Base-by-base conservation (phyloP, 2,329 filamentous ascomycete genomes). In the Septoria petroselini region DNA sequence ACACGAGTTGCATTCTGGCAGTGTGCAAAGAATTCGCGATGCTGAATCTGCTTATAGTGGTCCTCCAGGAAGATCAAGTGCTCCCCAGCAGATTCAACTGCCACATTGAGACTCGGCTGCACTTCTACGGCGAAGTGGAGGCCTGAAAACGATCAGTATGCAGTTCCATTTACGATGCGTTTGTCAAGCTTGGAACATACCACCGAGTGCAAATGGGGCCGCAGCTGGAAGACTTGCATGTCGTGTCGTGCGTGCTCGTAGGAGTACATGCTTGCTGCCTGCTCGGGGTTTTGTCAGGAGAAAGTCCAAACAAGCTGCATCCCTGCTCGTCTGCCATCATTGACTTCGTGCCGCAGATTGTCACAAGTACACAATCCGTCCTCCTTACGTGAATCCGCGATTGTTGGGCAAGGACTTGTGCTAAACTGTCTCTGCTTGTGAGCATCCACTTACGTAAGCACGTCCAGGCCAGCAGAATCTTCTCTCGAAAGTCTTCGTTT, bases 391-490 rank as follows among this genome's bases (percentile, higher is more conserved):
- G 11, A 17, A 2, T 27, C 14, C 17, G 38, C 38, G 17, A 12
- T 9, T 27, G 27, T 41, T 41, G 3, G 2, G 7, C 38, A 25
- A 29, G 5, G 9, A 27, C 23, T 9, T 27, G 23, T 27, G 9
- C 23, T 5, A 27, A 27, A 9, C 5, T 9, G 23, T 27, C 23
- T 27, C 9, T 27, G 23, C 23, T 9, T 27, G 23, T n/a, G 39
- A 41, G 21, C 15, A 12, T 2, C 9, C 11, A 61, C 12, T 69
- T 59, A 34, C 71, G 58, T 8, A 74, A 57, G 45, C 60, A 59
- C 4, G 69, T 58, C 71, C 72, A 75, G 1, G 71, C 70, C 3
- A 71, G 57, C 3, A 66, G 52, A 6, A 75, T 66, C 29, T 66
- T 57, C 39, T 62, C 48, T 3, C 68, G 64, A 2, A 73, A 59